Evolutionary conservation across 208 protist species (phyloP).

Genomic region (Crithidia brevicula): DNA sequence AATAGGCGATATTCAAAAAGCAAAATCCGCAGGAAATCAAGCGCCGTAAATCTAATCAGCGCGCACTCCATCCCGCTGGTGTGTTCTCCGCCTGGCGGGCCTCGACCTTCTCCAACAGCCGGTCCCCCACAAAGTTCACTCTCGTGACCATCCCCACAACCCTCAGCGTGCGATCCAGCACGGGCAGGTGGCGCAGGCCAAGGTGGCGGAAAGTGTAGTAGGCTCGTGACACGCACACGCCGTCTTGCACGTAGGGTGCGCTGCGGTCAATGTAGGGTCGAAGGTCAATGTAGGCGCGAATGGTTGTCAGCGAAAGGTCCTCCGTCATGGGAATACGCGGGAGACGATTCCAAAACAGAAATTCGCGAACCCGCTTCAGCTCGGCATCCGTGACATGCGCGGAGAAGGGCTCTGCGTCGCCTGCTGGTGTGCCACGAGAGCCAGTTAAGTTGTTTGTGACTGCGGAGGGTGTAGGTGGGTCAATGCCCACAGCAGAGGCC

Average conservation of each 20-base stretch:
- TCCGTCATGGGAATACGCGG: slow-evolving; percentile 41
- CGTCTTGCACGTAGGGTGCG: slow-evolving; percentile 60
- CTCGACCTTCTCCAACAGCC: slow-evolving; percentile 51
- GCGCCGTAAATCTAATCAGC: background rate
- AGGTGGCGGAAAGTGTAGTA: slow-evolving; percentile 80
- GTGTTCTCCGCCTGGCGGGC: slow-evolving; percentile 12
- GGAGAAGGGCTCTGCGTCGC: too few species aligned
- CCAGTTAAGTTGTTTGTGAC: too few species aligned
- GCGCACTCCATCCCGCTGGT: background rate
- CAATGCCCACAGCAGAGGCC: background rate
- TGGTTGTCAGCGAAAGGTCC: slow-evolving; percentile 26
- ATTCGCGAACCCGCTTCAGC: slow-evolving; percentile 49
- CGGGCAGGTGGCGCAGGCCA: slow-evolving; percentile 80
- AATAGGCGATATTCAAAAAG: background rate
- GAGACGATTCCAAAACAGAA: slow-evolving; percentile 61
- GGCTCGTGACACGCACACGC: slow-evolving; percentile 64
- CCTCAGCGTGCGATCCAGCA: slow-evolving; percentile 59
- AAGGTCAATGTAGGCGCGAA: slow-evolving; percentile 46
- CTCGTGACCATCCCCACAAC: slow-evolving; percentile 85
- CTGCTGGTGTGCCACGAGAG: too few species aligned
- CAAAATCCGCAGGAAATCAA: background rate
- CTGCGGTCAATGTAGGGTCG: slow-evolving; percentile 67
- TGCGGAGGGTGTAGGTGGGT: too few species aligned
- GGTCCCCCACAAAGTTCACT: slow-evolving; percentile 70
- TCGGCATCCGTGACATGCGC: slow-evolving; percentile 46